Evolutionary conservation across 106 monocot species (phyloP), one percentile per base, ranked within the genome.

Genomic region (Allium sativum): DNA sequence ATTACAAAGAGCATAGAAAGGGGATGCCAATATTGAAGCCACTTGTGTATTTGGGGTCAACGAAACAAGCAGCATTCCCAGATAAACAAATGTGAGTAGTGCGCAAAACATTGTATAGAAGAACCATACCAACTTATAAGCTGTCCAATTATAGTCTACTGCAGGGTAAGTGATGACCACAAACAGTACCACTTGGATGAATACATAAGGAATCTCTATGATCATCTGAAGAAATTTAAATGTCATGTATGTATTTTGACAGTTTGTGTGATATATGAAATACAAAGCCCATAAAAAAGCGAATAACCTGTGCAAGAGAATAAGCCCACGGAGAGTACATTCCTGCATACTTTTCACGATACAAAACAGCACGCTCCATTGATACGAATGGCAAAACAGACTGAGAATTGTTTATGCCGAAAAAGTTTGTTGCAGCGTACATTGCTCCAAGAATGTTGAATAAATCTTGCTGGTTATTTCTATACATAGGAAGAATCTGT

Each of bases 281-380:
- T 57, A 11, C 16, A 15, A 3, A 31, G 5, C 31, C 31, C 31
- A 31, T 3, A 62, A 64, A 21, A 13, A 57, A 58, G 42, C 7
- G 40, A 19, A 60, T 22, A 7, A 88, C 88, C 88, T 88, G 88
- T 58, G 88, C 73, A 66, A 83, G 73, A 15, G 83, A 74, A 53
- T 83, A 83, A 14, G 88, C 73, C 88, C 83, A 77, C 20, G 83
- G 48, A 44, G 88, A 80, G 69, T 88, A 88, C 88, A 88, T 88
- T 54, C 83, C 88, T 56, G 82, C 87, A 79, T 79, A 87, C 45
- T 44, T 82, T 70, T 87, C 87, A 7, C 79, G 72, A 40, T 80
- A 88, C 8, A 88, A 18, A 18, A 88, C 88, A 54, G 20, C 72
- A 10, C 88, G 77, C 22, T 88, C 83, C 16, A 55, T 74, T 56